Percentiles rank a stretch among this genome's conserved stretches.
Evolutionary conservation across 345 rosid genomes (phyloP).

Genomic region (Hibiscus trionum): DNA sequence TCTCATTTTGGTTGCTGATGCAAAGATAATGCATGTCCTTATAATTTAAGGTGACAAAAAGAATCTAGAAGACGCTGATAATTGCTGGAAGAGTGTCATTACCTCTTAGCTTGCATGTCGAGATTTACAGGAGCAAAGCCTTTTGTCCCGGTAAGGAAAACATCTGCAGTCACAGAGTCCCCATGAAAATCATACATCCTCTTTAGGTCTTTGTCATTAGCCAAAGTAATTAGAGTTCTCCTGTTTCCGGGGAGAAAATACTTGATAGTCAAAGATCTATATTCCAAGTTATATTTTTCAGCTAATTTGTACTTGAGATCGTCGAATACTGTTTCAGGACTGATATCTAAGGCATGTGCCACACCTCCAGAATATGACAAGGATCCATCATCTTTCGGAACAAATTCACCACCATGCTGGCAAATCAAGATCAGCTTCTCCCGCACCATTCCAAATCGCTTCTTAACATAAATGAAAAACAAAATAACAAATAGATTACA

Average conservation of each 20-base stretch:
- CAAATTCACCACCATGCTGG: constrained; percentile 74
- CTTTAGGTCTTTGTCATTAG: constrained; percentile 66
- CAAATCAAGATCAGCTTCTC: constrained; percentile 86
- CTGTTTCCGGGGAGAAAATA: constrained; percentile 82
- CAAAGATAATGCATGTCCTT: constrained; percentile 1
- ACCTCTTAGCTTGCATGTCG: constrained; percentile 37
- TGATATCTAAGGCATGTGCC: constrained; percentile 74
- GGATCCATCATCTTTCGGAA: constrained; percentile 54
- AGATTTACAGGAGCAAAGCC: constrained; percentile 45
- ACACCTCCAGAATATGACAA: constrained; percentile 72
- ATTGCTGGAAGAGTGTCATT: constrained; percentile 2
- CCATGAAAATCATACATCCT: constrained; percentile 72
- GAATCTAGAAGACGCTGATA: not conserved
- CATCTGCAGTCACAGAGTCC: constrained; percentile 69
- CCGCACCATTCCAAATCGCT: constrained; percentile 47
- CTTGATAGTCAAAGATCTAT: constrained; percentile 59
- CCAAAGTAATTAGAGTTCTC: constrained; percentile 59
- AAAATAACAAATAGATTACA: not conserved
- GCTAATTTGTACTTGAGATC: constrained; percentile 72
- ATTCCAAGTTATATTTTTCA: constrained; percentile 56
- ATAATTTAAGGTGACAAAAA: not conserved
- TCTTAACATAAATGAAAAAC: constrained; percentile 19
- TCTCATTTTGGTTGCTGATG: not conserved
- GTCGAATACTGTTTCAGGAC: constrained; percentile 52
- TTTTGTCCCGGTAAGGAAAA: constrained; percentile 47